Conservation (phyloP, 495 filamentous ascomycete genomes). For the Penicillium canescens region DNA sequence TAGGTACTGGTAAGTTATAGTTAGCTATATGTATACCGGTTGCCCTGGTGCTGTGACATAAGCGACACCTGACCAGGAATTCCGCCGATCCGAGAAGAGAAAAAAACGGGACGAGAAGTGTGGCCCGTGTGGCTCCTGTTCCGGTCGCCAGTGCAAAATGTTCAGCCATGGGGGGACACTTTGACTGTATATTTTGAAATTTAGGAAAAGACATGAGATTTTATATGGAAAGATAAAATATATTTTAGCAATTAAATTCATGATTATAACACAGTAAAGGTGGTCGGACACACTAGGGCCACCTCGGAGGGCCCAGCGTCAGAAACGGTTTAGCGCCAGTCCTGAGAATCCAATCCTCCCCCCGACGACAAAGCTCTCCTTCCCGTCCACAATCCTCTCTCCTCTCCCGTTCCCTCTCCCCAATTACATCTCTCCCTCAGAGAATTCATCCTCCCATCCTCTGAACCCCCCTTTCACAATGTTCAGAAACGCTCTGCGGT, state of each 20-base stretch:
- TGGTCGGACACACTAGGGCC: constrained; percentile 42
- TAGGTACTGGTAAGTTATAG: not conserved
- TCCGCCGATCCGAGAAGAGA: constrained; percentile 46
- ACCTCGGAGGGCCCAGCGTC: constrained; percentile 47
- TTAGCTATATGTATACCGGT: constrained; percentile 4
- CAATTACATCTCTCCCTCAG: constrained; percentile 53
- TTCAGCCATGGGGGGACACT: not conserved
- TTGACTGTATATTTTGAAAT: not conserved
- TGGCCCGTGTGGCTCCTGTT: constrained; percentile 25
- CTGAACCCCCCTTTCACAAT: constrained; percentile 65
- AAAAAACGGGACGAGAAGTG: constrained; percentile 40
- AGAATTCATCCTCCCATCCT: constrained; percentile 47
- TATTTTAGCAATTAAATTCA: not conserved
- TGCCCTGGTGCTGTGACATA: constrained; percentile 40
- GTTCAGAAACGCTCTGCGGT: constrained; percentile 97
- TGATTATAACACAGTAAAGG: constrained; percentile 8
- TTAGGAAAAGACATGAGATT: not conserved
- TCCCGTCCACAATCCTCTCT: constrained; percentile 52
- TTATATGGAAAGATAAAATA: not conserved
- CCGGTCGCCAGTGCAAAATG: not conserved
- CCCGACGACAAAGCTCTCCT: constrained; percentile 58
- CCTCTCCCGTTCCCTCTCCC: constrained; percentile 47
- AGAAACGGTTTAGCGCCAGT: constrained; percentile 48
- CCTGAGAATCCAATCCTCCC: constrained; percentile 48
- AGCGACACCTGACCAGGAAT: constrained; percentile 33